Evolutionary conservation across 2,329 filamentous ascomycete species (phyloP), one percentile per base, ranked within the genome.

Genomic region (Diaporthe capsici): DNA sequence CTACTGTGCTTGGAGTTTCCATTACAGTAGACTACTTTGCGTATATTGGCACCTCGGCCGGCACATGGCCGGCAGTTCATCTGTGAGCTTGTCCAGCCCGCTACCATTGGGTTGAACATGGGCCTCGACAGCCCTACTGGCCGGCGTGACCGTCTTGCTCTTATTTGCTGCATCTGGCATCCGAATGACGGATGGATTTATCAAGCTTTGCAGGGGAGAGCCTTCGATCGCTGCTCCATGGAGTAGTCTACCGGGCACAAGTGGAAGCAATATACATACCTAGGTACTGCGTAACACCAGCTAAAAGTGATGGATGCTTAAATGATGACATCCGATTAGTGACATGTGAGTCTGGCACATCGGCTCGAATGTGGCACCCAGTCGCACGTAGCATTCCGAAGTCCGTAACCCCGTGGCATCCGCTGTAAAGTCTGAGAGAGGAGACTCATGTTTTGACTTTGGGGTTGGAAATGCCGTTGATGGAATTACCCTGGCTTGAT

Each of bases 371-470:
- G 34, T 13, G n/a, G 34, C 49, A 53, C 31, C 61, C 7, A 25
- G 47, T 53, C 31, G 31, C 49, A 55, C 49, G n/a, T 55, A 25
- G 65, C 47, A 70, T 22, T 55, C 65, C 47, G 65, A 55, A 28
- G 65, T 39, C 63, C 47, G 63, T 39, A 51, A n/a, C 47, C 47
- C 65, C 65, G 65, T 68, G 65, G 47, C 65, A 68, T 68, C 65
- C 65, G 65, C 13, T 8, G 22, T 25, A 53, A 70, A 31, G 65
- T 55, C 65, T 42, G 65, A 55, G 13, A 20, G 20, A 39, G 22
- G 22, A 39, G 49, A 51, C 28, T 39, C n/a, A 20, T 25, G 15
- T 22, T 70, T 42, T 70, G 65, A 55, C 47, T 70, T 39, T 39
- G 47, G 31, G 49, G 34, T 31, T 39, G 65, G 3, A 25, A 42